These are phyloP conservation scores for Phytopythium chamaehyphon DNA, from an alignment of 352 stramenopile species.

Conservation along the genomic window DNA sequence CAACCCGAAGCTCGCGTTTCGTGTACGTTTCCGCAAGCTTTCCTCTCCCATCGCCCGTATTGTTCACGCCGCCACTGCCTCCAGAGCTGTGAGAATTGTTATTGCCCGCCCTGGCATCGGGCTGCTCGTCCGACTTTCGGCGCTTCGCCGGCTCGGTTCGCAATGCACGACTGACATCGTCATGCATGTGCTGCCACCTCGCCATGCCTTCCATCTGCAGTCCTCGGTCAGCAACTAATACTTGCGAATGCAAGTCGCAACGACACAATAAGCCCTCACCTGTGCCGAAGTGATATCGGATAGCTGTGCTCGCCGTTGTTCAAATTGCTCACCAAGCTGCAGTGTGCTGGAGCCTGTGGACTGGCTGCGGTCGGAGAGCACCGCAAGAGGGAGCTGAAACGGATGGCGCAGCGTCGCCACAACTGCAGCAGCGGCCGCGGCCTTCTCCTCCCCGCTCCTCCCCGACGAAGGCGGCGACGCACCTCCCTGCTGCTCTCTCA, in stretches of 20 bases:
- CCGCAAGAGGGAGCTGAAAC: background rate
- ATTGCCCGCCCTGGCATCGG: background rate
- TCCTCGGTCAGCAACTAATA: background rate
- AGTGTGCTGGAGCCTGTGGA: background rate
- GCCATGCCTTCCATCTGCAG: conserved; percentile 30
- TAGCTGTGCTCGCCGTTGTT: background rate
- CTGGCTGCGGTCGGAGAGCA: background rate
- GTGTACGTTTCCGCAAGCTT: conserved; percentile 12
- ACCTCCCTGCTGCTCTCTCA: too few species aligned
- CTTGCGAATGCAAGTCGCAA: too few species aligned
- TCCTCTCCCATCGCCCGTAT: background rate
- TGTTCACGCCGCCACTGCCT: conserved; percentile 3
- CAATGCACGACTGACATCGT: conserved; percentile 61
- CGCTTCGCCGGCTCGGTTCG: background rate
- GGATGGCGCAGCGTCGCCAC: background rate
- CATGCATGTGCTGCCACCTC: conserved; percentile 65
- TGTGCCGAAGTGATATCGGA: background rate
- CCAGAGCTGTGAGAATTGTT: background rate
- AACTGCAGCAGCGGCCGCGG: background rate
- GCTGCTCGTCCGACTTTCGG: background rate
- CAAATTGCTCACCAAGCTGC: background rate
- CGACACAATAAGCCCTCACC: background rate
- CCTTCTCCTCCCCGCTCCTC: background rate
- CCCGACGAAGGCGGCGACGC: background rate
- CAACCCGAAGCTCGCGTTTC: conserved; percentile 25